Percentiles rank a stretch among this genome's conserved stretches.
phyloP scores from a whole-genome alignment of 345 rosid genomes.

The Moricandia arvensis region DNA sequence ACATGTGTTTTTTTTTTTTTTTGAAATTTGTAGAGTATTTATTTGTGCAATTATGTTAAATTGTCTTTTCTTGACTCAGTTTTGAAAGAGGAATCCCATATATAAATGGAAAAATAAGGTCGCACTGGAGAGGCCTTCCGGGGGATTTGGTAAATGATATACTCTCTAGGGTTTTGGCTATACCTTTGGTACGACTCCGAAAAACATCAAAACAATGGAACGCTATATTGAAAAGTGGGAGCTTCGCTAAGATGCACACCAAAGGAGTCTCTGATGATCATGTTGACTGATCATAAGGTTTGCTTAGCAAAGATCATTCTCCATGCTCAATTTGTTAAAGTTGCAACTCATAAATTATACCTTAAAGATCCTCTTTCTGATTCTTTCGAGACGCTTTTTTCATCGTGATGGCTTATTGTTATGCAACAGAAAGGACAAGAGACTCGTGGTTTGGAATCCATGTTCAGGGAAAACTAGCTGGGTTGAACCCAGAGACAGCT shows the following conservation, averaged over 20 bases:
- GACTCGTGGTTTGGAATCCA: constrained; percentile 8
- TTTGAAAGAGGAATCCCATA: too few species aligned
- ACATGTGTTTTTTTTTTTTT: too few species aligned
- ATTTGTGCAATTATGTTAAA: too few species aligned
- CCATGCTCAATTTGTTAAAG: not conserved
- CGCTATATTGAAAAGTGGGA: not conserved
- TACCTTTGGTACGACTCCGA: not conserved
- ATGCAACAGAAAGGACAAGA: not conserved
- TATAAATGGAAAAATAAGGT: too few species aligned
- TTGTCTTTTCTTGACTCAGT: too few species aligned
- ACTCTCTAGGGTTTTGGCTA: not conserved
- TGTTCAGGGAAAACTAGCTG: not conserved
- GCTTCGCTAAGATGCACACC: not conserved
- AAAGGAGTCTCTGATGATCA: not conserved
- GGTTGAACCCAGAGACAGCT: not conserved
- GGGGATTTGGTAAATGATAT: not conserved
- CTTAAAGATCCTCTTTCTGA: not conserved
- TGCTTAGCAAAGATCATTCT: not conserved
- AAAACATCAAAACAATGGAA: not conserved
- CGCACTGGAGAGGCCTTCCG: not conserved
- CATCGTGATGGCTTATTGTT: not conserved
- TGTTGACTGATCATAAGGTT: not conserved
- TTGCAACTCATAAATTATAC: not conserved
- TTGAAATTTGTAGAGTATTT: too few species aligned
- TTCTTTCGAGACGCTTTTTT: not conserved